phyloP scores from a whole-genome alignment of 1,284 basidiomycete species.

The Heterobasidion irregulare region DNA sequence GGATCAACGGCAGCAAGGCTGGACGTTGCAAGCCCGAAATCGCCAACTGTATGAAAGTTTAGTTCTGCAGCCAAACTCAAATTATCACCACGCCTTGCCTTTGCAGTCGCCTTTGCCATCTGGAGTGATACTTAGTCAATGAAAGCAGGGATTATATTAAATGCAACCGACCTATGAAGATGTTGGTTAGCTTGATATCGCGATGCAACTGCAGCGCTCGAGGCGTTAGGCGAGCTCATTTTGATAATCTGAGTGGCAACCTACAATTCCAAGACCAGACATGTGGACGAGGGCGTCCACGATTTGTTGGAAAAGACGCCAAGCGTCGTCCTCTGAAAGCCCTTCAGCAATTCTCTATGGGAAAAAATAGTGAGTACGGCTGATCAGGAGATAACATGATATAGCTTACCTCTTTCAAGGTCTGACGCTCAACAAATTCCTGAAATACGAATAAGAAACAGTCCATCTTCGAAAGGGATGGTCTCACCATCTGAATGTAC shows the following conservation, averaged over 20 bases:
- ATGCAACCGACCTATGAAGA: slow-evolving; percentile 67
- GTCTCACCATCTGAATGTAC: slow-evolving; percentile 82
- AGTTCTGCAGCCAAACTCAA: neutral
- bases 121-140: slow-evolving; percentile 18
- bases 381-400: neutral
- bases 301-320: slow-evolving; percentile 88
- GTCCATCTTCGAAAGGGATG: neutral
- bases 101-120: slow-evolving; percentile 87
- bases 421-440: slow-evolving; percentile 87
- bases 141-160: neutral
- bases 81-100: slow-evolving; percentile 35
- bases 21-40: slow-evolving; percentile 89
- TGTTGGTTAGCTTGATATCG: slow-evolving; percentile 89
- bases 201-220: slow-evolving; percentile 61
- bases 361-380: neutral
- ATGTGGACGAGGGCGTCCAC: slow-evolving; percentile 92
- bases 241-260: slow-evolving; percentile 12
- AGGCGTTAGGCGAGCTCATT: neutral
- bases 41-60: slow-evolving; percentile 51
- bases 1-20: slow-evolving; percentile 71
- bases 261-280: slow-evolving; percentile 76
- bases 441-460: slow-evolving; percentile 18
- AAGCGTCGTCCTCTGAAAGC: slow-evolving; percentile 76
- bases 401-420: slow-evolving; percentile 61
- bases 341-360: slow-evolving; percentile 73